phyloP scores from a whole-genome alignment of 768 basidiomycete species.

The Phylloporus arenicola region DNA sequence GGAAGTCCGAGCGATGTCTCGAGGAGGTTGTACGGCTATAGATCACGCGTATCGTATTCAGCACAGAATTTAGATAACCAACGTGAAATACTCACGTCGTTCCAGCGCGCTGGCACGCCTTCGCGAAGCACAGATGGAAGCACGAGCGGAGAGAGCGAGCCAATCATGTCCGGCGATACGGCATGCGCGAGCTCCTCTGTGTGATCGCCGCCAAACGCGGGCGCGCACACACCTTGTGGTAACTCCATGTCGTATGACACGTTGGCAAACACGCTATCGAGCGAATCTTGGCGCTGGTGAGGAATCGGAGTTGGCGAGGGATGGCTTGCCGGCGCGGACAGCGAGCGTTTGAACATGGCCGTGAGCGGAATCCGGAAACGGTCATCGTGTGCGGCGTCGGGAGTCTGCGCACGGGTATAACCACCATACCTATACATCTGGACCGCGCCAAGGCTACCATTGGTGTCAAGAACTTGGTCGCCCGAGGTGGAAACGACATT shows the following conservation, averaged over 20 bases:
- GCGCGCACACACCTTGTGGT: constrained; percentile 8
- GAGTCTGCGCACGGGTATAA: constrained; percentile 24
- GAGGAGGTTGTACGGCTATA: constrained; percentile 31
- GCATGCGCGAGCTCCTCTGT: constrained; percentile 19
- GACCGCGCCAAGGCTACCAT: background rate
- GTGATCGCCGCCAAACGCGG: constrained; percentile 15
- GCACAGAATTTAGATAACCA: background rate
- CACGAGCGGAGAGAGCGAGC: constrained; percentile 27
- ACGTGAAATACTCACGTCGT: constrained; percentile 26
- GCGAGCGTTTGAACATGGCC: constrained; percentile 60
- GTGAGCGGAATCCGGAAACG: constrained; percentile 50
- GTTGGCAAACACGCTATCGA: constrained; percentile 29
- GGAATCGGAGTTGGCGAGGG: constrained; percentile 8
- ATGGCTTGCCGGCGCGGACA: constrained; percentile 47
- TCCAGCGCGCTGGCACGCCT: constrained; percentile 29
- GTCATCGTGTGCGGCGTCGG: constrained; percentile 19
- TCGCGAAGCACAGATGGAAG: constrained; percentile 29
- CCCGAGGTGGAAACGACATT: constrained; percentile 3
- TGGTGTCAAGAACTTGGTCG: background rate
- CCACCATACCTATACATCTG: constrained; percentile 2
- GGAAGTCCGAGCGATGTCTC: constrained; percentile 28
- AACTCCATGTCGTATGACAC: constrained; percentile 29
- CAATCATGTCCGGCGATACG: constrained; percentile 20
- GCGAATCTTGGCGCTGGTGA: constrained; percentile 20
- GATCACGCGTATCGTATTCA: background rate